Percentiles rank a stretch among this genome's conserved stretches.
Conservation (phyloP, 1,284 basidiomycete genomes). For the Ganoderma lingzhi region DNA sequence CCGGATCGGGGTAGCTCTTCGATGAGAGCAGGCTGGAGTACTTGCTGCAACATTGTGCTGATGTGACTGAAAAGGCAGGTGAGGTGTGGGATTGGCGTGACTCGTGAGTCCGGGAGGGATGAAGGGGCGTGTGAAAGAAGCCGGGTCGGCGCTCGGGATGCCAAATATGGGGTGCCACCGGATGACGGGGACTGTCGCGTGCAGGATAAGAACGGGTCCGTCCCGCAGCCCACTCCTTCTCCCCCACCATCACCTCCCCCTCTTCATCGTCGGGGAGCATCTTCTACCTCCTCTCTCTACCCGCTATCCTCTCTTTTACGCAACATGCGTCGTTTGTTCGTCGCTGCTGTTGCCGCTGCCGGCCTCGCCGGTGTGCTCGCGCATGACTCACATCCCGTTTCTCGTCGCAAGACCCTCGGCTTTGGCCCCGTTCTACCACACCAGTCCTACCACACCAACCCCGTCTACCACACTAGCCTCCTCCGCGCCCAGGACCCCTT, state of each 20-base stretch:
- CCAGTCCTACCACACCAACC: conserved; percentile 69
- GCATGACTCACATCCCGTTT: conserved; percentile 38
- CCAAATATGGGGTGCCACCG: conserved; percentile 29
- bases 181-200: conserved; percentile 22
- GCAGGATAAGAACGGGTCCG: conserved; percentile 33
- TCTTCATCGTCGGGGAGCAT: conserved; percentile 33
- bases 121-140: background rate
- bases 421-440: conserved; percentile 83
- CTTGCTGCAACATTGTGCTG: background rate
- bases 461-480: conserved; percentile 52
- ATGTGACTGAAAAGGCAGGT: background rate
- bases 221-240: conserved; percentile 22
- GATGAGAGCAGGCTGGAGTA: background rate
- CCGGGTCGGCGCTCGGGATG: conserved; percentile 16
- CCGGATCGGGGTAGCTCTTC: conserved; percentile 1
- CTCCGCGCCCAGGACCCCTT: conserved; percentile 55
- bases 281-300: conserved; percentile 16
- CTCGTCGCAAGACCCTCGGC: conserved; percentile 77
- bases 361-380: conserved; percentile 43
- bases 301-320: conserved; percentile 21
- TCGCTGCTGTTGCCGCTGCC: conserved; percentile 43
- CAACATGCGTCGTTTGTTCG: conserved; percentile 45
- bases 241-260: conserved; percentile 37
- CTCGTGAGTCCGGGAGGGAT: background rate
- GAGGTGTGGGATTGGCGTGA: background rate